A percentile compares a stretch with the other conserved stretches of the same genome.
Evolutionary conservation across 805 yeast genomes (phyloP).

Genomic region (Monosporozyma yasuniensis): DNA sequence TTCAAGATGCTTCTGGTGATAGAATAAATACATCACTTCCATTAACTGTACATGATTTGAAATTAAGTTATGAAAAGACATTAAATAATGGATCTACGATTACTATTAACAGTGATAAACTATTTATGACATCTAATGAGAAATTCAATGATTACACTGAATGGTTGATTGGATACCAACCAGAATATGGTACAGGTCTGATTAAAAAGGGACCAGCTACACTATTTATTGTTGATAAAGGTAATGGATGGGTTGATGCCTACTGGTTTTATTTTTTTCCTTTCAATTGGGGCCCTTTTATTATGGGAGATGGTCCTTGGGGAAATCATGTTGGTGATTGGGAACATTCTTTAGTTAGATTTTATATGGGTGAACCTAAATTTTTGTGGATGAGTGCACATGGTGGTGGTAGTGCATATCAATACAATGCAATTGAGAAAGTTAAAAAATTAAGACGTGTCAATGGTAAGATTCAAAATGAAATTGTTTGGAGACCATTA

Average conservation of each 20-base stretch:
- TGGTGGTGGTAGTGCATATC: conserved; percentile 91
- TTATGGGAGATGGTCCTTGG: conserved; percentile 95
- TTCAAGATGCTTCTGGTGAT: conserved; percentile 41
- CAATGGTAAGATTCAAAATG: conserved; percentile 70
- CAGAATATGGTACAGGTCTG: conserved; percentile 62
- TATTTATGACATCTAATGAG: conserved; percentile 55
- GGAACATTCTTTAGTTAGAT: conserved; percentile 90
- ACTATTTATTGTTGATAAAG: conserved; percentile 79
- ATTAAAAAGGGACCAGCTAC: conserved; percentile 73
- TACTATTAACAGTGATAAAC: conserved; percentile 24
- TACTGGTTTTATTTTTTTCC: conserved; percentile 95
- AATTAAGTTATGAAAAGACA: conserved; percentile 6
- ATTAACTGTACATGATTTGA: conserved; percentile 23
- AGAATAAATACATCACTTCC: conserved; percentile 18
- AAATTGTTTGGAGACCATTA: conserved; percentile 51
- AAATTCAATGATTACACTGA: conserved; percentile 70
- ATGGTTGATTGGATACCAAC: conserved; percentile 80
- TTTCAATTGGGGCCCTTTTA: conserved; percentile 90
- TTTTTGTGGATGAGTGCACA: conserved; percentile 96
- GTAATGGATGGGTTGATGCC: conserved; percentile 90
- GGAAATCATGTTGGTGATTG: conserved; percentile 98
- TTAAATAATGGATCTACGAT: conserved; percentile 6
- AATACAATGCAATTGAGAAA: conserved; percentile 60
- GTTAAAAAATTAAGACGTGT: conserved; percentile 61
- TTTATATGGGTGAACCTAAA: conserved; percentile 69